Base-by-base conservation (phyloP, 169 alveolate species). In the Plasmodium falciparum region DNA sequence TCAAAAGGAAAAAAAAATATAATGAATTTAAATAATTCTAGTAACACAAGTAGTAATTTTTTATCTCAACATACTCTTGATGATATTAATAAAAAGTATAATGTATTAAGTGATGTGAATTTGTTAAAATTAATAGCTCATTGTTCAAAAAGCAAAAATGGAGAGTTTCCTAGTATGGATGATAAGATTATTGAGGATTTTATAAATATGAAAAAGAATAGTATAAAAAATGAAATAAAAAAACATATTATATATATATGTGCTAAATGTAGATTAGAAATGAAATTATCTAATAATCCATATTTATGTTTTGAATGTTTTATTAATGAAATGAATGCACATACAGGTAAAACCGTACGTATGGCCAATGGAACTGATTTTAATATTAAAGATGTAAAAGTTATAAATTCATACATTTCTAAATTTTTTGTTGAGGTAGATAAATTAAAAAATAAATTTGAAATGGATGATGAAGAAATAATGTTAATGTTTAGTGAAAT, bases 291-390 rank as follows among this genome's bases (percentile, higher is more conserved):
- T 33, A 70, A 15, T 8, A 58, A 3, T 9, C 63, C 76, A 15
- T 74, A 29, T 70, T 61, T 86, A 70, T 86, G 88, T 65, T 65
- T 61, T 59, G 88, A 86, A 13, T 59, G 89, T 17, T 47, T 86
- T n/a, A 74, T 66, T 15, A 86, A 52, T 22, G 85, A 86, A 43
- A 50, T 70, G 59, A 59, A 70, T 9, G 15, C 54, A 3, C 70
- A 75, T 47, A 13, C 8, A 29, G 78, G 52, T 33, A 65, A 69
- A 58, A 70, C 13, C 13, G 33, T 2, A 72, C 9, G 6, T 8
- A 33, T 39, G 6, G 24, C 17, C 7, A n/a, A 22, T 15, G 70
- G 24, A 22, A 54, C 20, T 54, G 24, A 61, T 22, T 20, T 11
- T 17, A 17, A 61, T 61, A 20, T 61, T 61, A 61, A 61, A 22